These are phyloP conservation scores for Aspergillus hancockii DNA, from an alignment of 495 filamentous ascomycete species.

Conservation along the genomic window DNA sequence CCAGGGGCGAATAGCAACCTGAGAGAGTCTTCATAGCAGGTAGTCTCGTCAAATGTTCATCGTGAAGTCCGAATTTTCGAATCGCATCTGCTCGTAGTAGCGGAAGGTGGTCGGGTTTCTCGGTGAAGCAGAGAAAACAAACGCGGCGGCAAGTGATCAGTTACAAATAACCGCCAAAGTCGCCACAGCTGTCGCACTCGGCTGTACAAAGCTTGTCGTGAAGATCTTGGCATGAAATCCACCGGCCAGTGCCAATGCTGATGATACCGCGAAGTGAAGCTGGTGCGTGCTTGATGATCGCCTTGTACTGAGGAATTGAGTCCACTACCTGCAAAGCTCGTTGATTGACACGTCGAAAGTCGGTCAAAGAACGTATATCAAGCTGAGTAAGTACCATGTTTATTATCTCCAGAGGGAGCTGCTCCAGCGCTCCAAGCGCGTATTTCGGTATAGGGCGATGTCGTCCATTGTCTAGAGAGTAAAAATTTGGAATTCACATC, in stretches of 20 bases:
- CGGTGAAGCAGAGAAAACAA: slow-evolving; percentile 39
- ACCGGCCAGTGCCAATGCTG: slow-evolving; percentile 27
- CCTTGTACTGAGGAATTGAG: slow-evolving; percentile 24
- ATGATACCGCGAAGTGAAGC: slow-evolving; percentile 27
- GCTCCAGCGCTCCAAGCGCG: slow-evolving; percentile 22
- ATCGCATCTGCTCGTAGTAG: slow-evolving; percentile 15
- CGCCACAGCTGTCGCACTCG: slow-evolving; percentile 33
- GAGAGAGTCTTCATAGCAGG: slow-evolving; percentile 23
- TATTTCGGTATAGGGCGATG: no score
- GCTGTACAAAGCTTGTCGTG: slow-evolving; percentile 33
- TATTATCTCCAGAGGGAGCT: slow-evolving; percentile 27
- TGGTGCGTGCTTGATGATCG: slow-evolving; percentile 18
- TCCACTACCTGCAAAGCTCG: slow-evolving; percentile 19
- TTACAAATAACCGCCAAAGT: slow-evolving; percentile 39
- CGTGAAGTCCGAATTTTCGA: slow-evolving; percentile 23
- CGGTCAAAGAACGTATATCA: slow-evolving; percentile 23
- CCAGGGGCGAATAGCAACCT: slow-evolving; percentile 25
- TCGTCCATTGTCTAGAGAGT: no score
- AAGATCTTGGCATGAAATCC: slow-evolving; percentile 27
- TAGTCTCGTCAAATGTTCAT: slow-evolving; percentile 14
- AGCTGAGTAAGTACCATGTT: slow-evolving; percentile 20
- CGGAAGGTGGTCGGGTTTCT: slow-evolving; percentile 25
- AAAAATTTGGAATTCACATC: no score
- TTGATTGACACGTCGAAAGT: slow-evolving; percentile 27
- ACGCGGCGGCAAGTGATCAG: slow-evolving; percentile 37